phyloP scores from a whole-genome alignment of 1,284 basidiomycete species.

The Apiotrichum montevideense region DNA sequence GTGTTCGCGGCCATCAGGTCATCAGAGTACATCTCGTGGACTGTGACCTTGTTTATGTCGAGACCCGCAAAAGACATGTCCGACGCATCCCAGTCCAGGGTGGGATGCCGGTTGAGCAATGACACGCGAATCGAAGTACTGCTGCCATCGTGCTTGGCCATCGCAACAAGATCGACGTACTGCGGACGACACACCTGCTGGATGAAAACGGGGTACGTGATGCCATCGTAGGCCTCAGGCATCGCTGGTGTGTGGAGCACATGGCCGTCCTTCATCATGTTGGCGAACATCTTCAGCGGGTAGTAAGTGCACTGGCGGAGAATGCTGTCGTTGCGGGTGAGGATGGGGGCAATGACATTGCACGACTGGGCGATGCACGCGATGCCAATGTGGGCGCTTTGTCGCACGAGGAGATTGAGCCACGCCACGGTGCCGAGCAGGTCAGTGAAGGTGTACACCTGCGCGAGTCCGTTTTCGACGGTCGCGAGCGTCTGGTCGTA shows the following conservation, averaged over 20 bases:
- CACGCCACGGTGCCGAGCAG: constrained; percentile 58
- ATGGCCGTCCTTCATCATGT: constrained; percentile 35
- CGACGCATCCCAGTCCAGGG: constrained; percentile 23
- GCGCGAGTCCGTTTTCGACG: constrained; percentile 51
- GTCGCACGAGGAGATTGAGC: constrained; percentile 60
- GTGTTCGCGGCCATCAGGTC: constrained; percentile 35
- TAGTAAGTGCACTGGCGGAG: constrained; percentile 26
- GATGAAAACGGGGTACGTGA: constrained; percentile 33
- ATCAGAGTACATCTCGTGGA: constrained; percentile 33
- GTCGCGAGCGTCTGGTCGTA: constrained; percentile 47
- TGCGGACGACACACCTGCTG: constrained; percentile 28
- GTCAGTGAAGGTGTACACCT: constrained; percentile 58
- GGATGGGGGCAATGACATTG: constrained; percentile 41
- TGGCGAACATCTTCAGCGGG: constrained; percentile 31
- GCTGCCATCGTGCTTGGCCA: constrained; percentile 26
- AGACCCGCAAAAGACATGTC: constrained; percentile 8
- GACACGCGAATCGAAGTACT: constrained; percentile 19
- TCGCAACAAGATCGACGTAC: constrained; percentile 36
- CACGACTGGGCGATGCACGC: constrained; percentile 60
- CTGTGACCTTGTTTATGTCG: constrained; percentile 20
- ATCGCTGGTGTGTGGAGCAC: constrained; percentile 24
- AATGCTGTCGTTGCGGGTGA: constrained; percentile 31
- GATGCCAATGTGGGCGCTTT: constrained; percentile 57
- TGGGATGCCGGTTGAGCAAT: constrained; percentile 38
- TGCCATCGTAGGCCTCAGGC: constrained; percentile 35